These are phyloP conservation scores for Suhomyces emberorum DNA, from an alignment of 805 yeast genomes.

Conservation along the genomic window DNA sequence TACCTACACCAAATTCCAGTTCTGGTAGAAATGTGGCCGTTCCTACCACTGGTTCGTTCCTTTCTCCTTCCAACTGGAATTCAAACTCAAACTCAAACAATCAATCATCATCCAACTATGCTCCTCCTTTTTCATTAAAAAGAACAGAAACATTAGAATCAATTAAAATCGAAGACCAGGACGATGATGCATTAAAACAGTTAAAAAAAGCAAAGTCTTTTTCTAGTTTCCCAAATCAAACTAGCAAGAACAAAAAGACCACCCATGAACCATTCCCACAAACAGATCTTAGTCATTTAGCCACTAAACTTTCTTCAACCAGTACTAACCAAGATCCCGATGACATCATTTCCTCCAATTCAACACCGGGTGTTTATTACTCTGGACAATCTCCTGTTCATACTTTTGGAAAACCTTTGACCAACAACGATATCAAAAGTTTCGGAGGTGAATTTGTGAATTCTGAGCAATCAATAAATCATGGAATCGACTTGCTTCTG, in stretches of 20 bases:
- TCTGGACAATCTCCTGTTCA: conserved; percentile 8
- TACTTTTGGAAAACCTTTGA: conserved; percentile 3
- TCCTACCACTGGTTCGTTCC: neutral
- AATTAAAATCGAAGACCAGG: conserved; percentile 36
- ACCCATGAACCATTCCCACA: neutral
- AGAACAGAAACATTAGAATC: conserved; percentile 30
- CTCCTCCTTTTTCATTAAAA: conserved; percentile 14
- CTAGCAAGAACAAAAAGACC: neutral
- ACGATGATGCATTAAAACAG: conserved; percentile 42
- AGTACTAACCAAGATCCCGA: conserved; percentile 2
- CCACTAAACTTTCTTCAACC: conserved; percentile 14
- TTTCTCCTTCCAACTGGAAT: conserved; percentile 2
- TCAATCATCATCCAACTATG: neutral
- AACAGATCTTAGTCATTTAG: conserved; percentile 21
- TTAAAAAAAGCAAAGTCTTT: conserved; percentile 36
- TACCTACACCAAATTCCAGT: conserved; percentile 17
- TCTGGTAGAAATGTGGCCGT: conserved; percentile 2
- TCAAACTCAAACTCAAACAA: neutral
- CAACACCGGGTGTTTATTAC: conserved; percentile 14
- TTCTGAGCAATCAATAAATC: neutral
- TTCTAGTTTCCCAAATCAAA: conserved; percentile 9
- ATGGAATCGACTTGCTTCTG: conserved; percentile 23
- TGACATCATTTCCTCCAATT: conserved; percentile 6
- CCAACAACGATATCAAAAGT: conserved; percentile 7
- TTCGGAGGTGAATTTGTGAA: conserved; percentile 1